phyloP scores from a whole-genome alignment of 2,329 filamentous ascomycete genomes.

The Aspergillus chevalieri region DNA sequence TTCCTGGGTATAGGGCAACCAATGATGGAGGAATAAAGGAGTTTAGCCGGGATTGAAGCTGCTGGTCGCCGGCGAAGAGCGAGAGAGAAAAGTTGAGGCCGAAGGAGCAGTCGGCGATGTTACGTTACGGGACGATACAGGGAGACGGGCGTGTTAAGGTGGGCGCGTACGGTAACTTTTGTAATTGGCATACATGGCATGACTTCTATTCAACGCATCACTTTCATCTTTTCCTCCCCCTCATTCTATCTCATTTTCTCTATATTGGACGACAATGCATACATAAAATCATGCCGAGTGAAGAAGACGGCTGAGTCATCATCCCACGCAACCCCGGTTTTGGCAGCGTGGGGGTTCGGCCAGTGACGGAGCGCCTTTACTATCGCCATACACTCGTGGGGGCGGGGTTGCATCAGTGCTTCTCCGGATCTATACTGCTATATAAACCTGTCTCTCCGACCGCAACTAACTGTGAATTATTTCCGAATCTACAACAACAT shows the following conservation, averaged over 20 bases:
- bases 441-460: not conserved
- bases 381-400: not conserved
- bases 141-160: not conserved
- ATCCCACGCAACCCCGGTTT: not conserved
- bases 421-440: not conserved
- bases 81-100: not conserved
- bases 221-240: not conserved
- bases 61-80: not conserved
- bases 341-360: not conserved
- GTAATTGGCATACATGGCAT: not conserved
- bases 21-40: not conserved
- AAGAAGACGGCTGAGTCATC: not conserved
- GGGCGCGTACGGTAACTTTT: not conserved
- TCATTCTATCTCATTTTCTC: not conserved
- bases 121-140: not conserved
- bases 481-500: slow-evolving; percentile 1
- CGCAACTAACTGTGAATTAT: slow-evolving; percentile 8
- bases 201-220: not conserved
- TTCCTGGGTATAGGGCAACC: no score
- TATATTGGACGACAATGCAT: not conserved
- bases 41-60: not conserved
- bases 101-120: not conserved
- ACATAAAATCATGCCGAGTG: no score
- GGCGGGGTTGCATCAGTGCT: not conserved
- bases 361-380: not conserved